Conservation (phyloP, 2,329 filamentous ascomycete species). For the Fusarium redolens region DNA sequence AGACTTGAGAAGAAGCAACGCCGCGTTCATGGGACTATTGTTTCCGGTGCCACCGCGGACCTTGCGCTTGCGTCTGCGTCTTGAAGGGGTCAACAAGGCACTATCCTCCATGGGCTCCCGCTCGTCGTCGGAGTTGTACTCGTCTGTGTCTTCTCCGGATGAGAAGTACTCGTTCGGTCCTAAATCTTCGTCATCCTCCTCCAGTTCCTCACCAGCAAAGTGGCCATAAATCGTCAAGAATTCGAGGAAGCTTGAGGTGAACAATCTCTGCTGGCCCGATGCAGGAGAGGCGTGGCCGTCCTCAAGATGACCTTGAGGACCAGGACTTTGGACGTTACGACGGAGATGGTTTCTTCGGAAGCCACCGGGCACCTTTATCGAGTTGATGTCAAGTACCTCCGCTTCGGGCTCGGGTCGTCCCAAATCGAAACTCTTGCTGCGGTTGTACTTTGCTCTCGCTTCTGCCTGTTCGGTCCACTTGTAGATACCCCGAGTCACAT, state of each 20-base stretch:
- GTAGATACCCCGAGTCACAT: constrained; percentile 95
- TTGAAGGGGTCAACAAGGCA: constrained; percentile 80
- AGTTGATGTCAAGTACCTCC: constrained; percentile 85
- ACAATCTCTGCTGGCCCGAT: constrained; percentile 63
- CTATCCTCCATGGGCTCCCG: constrained; percentile 89
- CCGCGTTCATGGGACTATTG: constrained; percentile 82
- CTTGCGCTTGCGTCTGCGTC: constrained; percentile 80
- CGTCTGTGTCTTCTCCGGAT: constrained; percentile 76
- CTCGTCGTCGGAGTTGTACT: constrained; percentile 72
- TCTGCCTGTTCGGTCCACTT: constrained; percentile 94
- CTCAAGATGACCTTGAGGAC: constrained; percentile 48
- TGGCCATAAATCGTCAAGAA: constrained; percentile 96
- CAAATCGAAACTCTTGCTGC: constrained; percentile 89
- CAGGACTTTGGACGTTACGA: constrained; percentile 74
- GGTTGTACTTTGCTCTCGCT: constrained; percentile 72
- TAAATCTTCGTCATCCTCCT: constrained; percentile 93
- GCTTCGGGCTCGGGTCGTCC: constrained; percentile 82
- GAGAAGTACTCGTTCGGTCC: constrained; percentile 92
- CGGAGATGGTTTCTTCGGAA: constrained; percentile 92
- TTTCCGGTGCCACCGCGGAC: constrained; percentile 78
- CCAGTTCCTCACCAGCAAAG: constrained; percentile 95
- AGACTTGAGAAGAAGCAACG: constrained; percentile 90
- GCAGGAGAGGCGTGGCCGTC: constrained; percentile 51
- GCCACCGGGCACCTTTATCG: constrained; percentile 92
- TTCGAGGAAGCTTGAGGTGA: constrained; percentile 94